Evolutionary conservation across 352 stramenopile species (phyloP).

Genomic region (Aphanomyces cochlioides): DNA sequence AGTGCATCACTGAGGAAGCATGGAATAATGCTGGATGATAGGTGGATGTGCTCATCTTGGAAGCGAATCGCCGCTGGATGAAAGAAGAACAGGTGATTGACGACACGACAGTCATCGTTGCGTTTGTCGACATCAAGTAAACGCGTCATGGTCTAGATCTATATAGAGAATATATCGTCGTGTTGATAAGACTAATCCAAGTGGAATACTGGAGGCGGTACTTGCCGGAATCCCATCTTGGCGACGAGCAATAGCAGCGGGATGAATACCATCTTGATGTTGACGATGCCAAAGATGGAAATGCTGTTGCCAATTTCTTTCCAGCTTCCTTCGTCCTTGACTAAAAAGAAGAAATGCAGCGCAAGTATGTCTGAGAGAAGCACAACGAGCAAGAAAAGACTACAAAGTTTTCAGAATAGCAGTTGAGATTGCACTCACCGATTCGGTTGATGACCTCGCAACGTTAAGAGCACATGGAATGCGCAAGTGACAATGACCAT

Average conservation of each 20-base stretch:
- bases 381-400: slow-evolving; percentile 65
- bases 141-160: neutral
- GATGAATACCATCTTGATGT: slow-evolving; percentile 76
- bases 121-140: slow-evolving; percentile 83
- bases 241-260: slow-evolving; percentile 67
- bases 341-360: slow-evolving; percentile 79
- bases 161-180: neutral
- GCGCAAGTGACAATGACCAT: slow-evolving; percentile 69
- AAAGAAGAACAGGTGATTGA: slow-evolving; percentile 99
- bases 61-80: slow-evolving; percentile 97
- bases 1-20: slow-evolving; percentile 47
- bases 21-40: slow-evolving; percentile 43
- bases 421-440: slow-evolving; percentile 18
- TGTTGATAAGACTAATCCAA: neutral
- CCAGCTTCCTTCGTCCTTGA: slow-evolving; percentile 82
- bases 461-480: slow-evolving; percentile 53
- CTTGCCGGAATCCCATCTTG: neutral
- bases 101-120: slow-evolving; percentile 98
- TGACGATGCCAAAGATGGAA: slow-evolving; percentile 82
- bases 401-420: slow-evolving; percentile 37
- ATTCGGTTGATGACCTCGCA: slow-evolving; percentile 36
- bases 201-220: neutral
- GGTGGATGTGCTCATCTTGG: slow-evolving; percentile 92
- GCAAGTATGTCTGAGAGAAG: slow-evolving; percentile 74
- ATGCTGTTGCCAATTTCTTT: slow-evolving; percentile 87